Conservation (phyloP, 75 land plant genomes). For the Pinus taeda region DNA sequence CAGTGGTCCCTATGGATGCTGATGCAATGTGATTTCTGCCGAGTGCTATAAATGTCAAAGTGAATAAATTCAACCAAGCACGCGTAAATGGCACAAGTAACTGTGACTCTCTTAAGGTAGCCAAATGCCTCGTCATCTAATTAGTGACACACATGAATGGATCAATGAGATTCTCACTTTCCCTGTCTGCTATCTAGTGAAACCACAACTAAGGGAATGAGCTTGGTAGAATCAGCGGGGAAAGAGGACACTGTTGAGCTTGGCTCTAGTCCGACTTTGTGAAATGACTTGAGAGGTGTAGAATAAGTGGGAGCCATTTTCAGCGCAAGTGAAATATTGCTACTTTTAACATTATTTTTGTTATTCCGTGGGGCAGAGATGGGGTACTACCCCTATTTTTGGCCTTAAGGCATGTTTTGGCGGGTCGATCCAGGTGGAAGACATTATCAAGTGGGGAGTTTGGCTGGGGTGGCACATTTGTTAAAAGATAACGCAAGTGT, state of each 20-base stretch:
- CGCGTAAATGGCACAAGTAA: no score
- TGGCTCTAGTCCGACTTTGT: slow-evolving; percentile 8
- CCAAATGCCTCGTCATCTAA: no score
- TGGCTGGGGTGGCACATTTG: slow-evolving; percentile 19
- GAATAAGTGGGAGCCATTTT: slow-evolving; percentile 12
- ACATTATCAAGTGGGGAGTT: slow-evolving; percentile 22
- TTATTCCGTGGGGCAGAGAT: background rate
- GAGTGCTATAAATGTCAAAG: no score
- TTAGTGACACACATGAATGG: no score
- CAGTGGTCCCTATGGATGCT: no score
- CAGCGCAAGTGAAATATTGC: background rate
- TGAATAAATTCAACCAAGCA: no score
- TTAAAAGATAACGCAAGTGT: slow-evolving; percentile 26
- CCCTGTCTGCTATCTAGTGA: no score
- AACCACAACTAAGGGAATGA: no score
- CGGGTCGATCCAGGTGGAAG: background rate
- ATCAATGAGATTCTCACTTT: no score
- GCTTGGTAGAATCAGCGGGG: background rate
- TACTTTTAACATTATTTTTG: background rate
- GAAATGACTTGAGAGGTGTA: slow-evolving; percentile 10
- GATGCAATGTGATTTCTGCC: no score
- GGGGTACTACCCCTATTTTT: background rate
- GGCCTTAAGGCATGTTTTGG: background rate
- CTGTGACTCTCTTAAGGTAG: no score
- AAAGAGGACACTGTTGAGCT: slow-evolving; percentile 19